Conservation (phyloP, 345 rosid genomes). For the Turritis glabra region DNA sequence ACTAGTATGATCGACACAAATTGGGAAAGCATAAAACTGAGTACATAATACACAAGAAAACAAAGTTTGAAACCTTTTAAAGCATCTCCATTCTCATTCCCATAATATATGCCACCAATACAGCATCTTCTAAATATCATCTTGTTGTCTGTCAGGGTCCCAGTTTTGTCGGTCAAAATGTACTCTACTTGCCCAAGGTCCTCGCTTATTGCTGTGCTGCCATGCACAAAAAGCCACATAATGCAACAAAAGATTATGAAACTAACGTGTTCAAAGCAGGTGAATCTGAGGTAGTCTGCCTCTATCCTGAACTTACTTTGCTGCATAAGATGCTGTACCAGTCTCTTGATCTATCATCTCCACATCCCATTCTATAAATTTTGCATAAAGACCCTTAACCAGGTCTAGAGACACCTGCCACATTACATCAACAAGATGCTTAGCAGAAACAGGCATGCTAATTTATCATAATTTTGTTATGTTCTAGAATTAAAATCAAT, state of each 20-base stretch:
- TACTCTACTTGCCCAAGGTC: conserved; percentile 99
- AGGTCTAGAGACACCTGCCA: conserved; percentile 92
- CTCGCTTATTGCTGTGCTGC: conserved; percentile 99
- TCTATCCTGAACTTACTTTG: conserved; percentile 67
- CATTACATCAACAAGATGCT: conserved; percentile 26
- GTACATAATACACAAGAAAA: neutral
- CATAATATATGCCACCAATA: conserved; percentile 77
- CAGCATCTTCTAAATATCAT: conserved; percentile 98
- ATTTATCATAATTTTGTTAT: neutral
- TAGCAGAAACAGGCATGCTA: conserved; percentile 8
- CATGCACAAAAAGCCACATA: conserved; percentile 47
- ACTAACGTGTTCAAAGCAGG: neutral
- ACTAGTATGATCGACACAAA: conserved; percentile 5
- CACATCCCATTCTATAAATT: conserved; percentile 89
- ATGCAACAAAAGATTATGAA: neutral
- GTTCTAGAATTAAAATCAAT: neutral
- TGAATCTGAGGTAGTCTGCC: conserved; percentile 22
- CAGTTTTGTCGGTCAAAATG: conserved; percentile 97
- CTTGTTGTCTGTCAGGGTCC: conserved; percentile 92
- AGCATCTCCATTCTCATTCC: conserved; percentile 90
- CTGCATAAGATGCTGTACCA: conserved; percentile 73
- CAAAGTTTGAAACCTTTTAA: conserved; percentile 63
- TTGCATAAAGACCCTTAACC: conserved; percentile 91
- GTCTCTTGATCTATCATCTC: conserved; percentile 91
- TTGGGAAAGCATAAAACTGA: neutral